phyloP scores from a whole-genome alignment of 1,284 basidiomycete genomes.

The Lignosus rhinocerotis region DNA sequence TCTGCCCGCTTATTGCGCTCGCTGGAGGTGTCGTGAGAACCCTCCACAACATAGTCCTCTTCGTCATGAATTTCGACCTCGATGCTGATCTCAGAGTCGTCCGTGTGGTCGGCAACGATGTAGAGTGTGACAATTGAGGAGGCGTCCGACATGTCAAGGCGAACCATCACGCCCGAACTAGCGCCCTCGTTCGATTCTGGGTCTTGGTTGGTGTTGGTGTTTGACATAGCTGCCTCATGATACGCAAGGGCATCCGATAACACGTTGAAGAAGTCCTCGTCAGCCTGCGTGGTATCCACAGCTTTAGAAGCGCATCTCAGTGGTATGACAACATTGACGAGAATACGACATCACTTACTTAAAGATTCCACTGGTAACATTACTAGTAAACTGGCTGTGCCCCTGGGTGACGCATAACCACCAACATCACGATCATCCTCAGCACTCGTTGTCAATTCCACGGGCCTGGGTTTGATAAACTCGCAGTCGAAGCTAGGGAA shows the following conservation, averaged over 20 bases:
- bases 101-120: background rate
- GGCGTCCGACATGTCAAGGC: background rate
- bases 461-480: background rate
- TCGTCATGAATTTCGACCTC: constrained; percentile 7
- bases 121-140: background rate
- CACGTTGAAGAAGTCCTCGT: too few relatives aligned
- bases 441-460: background rate
- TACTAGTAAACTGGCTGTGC: background rate
- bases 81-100: constrained; percentile 2
- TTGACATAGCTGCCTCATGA: too few relatives aligned
- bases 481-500: constrained; percentile 2
- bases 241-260: too few relatives aligned
- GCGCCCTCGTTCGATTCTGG: background rate
- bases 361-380: background rate
- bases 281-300: background rate
- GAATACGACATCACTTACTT: background rate
- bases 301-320: background rate
- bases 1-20: background rate
- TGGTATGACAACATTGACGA: background rate
- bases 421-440: background rate
- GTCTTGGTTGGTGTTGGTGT: too few relatives aligned
- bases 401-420: background rate
- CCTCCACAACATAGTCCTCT: background rate
- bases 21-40: background rate
- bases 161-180: background rate